Evolutionary conservation across 1,284 basidiomycete species (phyloP).

Genomic region (Puccinia horiana): DNA sequence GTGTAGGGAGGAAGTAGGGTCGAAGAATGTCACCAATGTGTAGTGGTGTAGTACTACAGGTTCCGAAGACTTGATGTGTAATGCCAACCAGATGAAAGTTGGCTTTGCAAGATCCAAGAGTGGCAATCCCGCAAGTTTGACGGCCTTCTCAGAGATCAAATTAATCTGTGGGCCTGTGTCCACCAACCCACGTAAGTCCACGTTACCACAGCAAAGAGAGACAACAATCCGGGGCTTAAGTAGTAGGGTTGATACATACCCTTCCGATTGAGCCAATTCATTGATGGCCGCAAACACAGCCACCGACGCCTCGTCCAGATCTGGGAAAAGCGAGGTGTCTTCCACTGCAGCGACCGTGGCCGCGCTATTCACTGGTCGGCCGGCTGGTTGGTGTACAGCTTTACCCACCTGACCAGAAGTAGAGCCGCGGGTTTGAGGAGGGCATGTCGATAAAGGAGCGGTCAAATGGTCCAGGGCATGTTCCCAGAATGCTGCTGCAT

Average conservation of each 20-base stretch:
- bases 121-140: background rate
- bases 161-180: constrained; percentile 3
- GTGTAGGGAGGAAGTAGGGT: background rate
- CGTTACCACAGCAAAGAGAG: background rate
- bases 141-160: background rate
- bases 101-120: background rate
- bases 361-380: background rate
- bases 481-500: background rate
- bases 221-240: background rate
- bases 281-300: background rate
- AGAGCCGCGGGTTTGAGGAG: too few species aligned
- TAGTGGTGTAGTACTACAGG: background rate
- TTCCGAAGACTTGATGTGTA: background rate
- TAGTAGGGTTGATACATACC: background rate
- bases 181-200: background rate
- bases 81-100: background rate
- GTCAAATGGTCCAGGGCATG: background rate
- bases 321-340: background rate
- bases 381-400: background rate
- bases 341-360: background rate
- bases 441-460: background rate
- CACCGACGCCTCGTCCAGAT: background rate
- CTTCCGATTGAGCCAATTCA: background rate
- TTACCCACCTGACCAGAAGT: background rate
- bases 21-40: background rate